Base-by-base conservation (phyloP, 805 yeast genomes). In the Metschnikowia peoriensis region DNA sequence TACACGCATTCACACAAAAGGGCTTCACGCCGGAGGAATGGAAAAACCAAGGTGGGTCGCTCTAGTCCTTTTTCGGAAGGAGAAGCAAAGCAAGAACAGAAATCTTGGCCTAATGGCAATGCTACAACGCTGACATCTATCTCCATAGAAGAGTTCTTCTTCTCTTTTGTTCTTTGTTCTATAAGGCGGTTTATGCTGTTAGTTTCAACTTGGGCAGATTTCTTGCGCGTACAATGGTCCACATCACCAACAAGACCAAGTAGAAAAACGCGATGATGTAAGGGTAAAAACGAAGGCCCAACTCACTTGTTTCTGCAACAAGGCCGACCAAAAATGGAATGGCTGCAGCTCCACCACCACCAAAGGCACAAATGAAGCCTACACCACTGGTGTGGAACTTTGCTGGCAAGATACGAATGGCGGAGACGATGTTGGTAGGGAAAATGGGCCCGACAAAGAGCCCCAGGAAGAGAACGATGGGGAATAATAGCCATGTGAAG, bases 1-100 rank as follows among this genome's bases (percentile, higher is more conserved):
- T 94, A 43, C 99, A 94, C 70, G 98, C 99, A 0, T 94, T 96
- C 68, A 90, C 97, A 0, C 97, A 94, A 64, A 91, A 89, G 71
- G 88, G 76, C 11, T 93, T 84, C 65, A 92, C 97, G 0, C 83
- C 85, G 1, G 88, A 81, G n/a, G 99, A 93, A 68, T 93, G 97
- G 97, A 49, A 49, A 37, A 62, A 62, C 5, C 78, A 73, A 52
- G 77, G 76, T 7, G 77, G 77, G 1, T 37, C 53, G 27, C 35
- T 32, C 14, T 32, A 32, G 14, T 32, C 14, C 14, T 32, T 12
- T 6, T 12, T 32, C 14, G 10, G 6, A 32, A 32, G 14, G 35
- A 32, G 14, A 32, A 12, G 14, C 10, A 32, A 32, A 32, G 35
- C 12, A 32, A 32, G 6, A 32, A 32, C 14, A 32, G 35, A 12